Evolutionary conservation across 768 basidiomycete genomes (phyloP), one percentile per base, ranked within the genome.

Genomic region (Suillus paluster): DNA sequence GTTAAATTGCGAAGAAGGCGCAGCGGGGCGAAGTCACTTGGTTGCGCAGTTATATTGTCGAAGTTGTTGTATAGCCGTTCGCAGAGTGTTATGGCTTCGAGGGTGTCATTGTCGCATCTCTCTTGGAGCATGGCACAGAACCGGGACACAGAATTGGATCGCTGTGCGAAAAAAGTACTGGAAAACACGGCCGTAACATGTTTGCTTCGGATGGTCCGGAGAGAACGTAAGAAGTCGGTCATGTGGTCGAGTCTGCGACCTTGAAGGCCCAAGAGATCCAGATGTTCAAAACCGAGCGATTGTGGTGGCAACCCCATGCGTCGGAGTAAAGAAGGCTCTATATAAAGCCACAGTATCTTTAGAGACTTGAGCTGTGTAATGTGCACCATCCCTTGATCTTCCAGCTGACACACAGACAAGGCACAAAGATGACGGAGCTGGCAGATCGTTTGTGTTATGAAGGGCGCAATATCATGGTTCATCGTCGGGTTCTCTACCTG

Each of bases 61-160:
- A 50, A 50, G 19, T 27, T 33, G 30, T 33, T 30, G 30, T 33
- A n/a, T 7, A 33, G 33, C 27, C 11, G 30, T 50, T 50, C 33
- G 34, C 53, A 23, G 34, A 54, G 36, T 38, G 36, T 54, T 54
- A 54, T 38, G 19, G 17, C 54, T 17, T 55, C 54, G 23, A 55
- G 54, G 17, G 21, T 23, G 15, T 38, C 34, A 5, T 19, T 25
- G 23, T 39, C 23, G 17, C 54, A 39, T 55, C 12, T 25, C 25
- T 39, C 38, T 39, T 19, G 23, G 6, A 39, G 38, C 11, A 19
- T 55, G 38, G 23, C 23, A 17, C 36, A 39, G 38, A 27, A 25
- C 23, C 2, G 5, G 11, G 23, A 19, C 1, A 39, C 23, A 39
- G 14, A 34, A 39, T 25, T 10, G 7, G 23, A 12, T 27, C 25